A percentile compares a stretch with the other conserved stretches of the same genome.
Conservation (phyloP, 106 monocot genomes). For the Vanilla planifolia region DNA sequence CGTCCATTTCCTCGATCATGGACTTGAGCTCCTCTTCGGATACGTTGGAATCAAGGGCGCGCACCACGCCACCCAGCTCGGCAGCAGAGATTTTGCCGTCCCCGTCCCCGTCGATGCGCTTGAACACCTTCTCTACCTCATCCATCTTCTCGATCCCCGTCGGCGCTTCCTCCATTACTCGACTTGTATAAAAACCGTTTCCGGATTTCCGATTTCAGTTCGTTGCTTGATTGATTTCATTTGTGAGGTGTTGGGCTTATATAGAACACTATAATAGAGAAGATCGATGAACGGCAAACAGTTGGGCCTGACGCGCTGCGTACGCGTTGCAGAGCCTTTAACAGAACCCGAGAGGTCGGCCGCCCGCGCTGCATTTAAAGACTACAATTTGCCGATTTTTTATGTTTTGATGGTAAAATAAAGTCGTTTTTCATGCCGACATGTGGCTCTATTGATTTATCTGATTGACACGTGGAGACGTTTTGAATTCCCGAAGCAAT, state of each 20-base stretch:
- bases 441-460: too few species aligned
- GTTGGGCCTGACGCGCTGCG: neutral
- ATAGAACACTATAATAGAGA: neutral
- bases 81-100: constrained; percentile 53
- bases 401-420: too few species aligned
- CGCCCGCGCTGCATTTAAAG: too few species aligned
- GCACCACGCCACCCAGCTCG: constrained; percentile 33
- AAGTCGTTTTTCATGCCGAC: too few species aligned
- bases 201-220: too few species aligned
- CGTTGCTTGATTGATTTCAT: neutral
- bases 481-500: too few species aligned
- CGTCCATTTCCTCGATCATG: constrained; percentile 58
- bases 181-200: too few species aligned
- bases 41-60: constrained; percentile 19
- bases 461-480: too few species aligned
- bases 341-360: too few species aligned
- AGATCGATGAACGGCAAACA: too few species aligned
- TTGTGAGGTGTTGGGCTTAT: neutral
- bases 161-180: neutral
- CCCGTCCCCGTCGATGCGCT: constrained; percentile 32
- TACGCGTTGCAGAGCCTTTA: neutral
- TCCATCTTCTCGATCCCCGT: constrained; percentile 7
- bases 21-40: constrained; percentile 18
- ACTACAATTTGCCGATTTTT: too few species aligned
- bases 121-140: constrained; percentile 19